phyloP scores from a whole-genome alignment of 192 early-diverging fungal species.

The Backusella australiensis region DNA sequence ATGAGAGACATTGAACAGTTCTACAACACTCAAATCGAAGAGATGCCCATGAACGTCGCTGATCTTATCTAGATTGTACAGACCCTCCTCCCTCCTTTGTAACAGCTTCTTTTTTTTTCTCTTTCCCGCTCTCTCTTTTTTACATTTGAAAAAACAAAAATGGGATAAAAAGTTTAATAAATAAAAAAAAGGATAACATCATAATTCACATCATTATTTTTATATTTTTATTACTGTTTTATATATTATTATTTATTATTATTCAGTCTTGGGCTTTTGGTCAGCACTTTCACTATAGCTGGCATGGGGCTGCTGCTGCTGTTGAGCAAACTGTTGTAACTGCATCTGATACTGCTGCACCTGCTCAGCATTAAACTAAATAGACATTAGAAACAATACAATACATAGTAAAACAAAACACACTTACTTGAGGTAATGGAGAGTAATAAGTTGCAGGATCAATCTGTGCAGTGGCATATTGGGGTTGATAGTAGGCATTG shows the following conservation, averaged over 20 bases:
- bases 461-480: constrained; percentile 13
- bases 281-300: not conserved
- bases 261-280: not conserved
- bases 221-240: not conserved
- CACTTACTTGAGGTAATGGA: constrained; percentile 29
- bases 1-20: constrained; percentile 89
- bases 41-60: constrained; percentile 99
- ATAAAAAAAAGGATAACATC: constrained; percentile 9
- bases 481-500: constrained; percentile 6
- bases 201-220: not conserved
- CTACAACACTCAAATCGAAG: constrained; percentile 99
- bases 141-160: not conserved
- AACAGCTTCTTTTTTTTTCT: not conserved
- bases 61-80: constrained; percentile 65
- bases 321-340: constrained; percentile 34
- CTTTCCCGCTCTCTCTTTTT: not conserved
- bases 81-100: not conserved
- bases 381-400: not conserved
- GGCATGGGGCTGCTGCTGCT: constrained; percentile 10
- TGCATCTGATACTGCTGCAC: constrained; percentile 41
- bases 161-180: not conserved
- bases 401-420: not conserved
- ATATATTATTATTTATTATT: not conserved
- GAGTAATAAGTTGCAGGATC: constrained; percentile 37
- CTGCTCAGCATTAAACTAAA: constrained; percentile 38